Evolutionary conservation across 2,329 filamentous ascomycete species (phyloP).

Genomic region (Hymenotorrendiella dingleyae): DNA sequence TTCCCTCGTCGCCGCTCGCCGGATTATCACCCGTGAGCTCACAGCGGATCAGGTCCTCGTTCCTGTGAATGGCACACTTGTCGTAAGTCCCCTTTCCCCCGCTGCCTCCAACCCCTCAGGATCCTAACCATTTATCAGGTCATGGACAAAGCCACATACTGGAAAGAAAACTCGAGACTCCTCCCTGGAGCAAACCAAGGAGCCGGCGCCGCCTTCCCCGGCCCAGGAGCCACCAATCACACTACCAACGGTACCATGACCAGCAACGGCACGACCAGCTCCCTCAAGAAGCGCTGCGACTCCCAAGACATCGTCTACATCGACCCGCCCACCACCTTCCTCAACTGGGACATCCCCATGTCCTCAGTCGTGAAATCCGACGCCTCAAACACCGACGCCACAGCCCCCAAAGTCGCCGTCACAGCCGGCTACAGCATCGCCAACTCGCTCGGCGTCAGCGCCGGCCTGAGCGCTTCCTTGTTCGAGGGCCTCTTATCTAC

Average conservation of each 20-base stretch:
- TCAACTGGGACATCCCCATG: constrained; percentile 36
- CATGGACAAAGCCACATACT: constrained; percentile 26
- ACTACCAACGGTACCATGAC: not conserved
- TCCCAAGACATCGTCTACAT: constrained; percentile 19
- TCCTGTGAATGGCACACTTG: constrained; percentile 21
- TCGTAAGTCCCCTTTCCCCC: too few species aligned
- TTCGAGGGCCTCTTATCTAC: constrained; percentile 27
- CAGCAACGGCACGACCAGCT: not conserved
- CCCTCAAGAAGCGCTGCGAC: constrained; percentile 2
- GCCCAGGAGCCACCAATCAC: too few species aligned
- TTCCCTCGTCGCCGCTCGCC: constrained; percentile 4
- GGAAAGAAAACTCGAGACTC: constrained; percentile 8
- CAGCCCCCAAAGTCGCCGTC: constrained; percentile 28
- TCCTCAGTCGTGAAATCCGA: constrained; percentile 32
- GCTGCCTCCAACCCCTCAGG: too few species aligned
- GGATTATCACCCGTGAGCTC: constrained; percentile 9
- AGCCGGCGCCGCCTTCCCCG: too few species aligned
- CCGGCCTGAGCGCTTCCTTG: constrained; percentile 16
- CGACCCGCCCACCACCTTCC: constrained; percentile 27
- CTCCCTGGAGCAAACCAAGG: constrained; percentile 1
- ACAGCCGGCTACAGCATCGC: constrained; percentile 31
- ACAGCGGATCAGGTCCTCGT: constrained; percentile 25
- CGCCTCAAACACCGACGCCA: constrained; percentile 24
- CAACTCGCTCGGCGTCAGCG: constrained; percentile 30
- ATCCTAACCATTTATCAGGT: too few species aligned